Evolutionary conservation across 805 yeast genomes (phyloP).

Genomic region (Cyberlindnera xylosilytica): DNA sequence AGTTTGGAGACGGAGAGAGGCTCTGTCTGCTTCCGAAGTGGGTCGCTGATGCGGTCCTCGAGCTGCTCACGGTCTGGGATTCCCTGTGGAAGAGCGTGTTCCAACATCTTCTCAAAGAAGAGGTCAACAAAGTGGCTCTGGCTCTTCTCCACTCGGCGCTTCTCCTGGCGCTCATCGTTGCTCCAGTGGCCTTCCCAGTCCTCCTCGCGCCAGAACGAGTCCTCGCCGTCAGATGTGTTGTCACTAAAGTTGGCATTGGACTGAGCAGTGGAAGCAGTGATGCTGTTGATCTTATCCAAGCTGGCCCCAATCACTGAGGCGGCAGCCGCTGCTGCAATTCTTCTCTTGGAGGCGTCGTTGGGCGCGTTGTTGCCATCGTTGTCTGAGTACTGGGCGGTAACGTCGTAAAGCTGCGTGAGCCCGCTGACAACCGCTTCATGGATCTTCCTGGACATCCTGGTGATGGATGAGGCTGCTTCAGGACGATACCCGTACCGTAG

Average conservation of each 20-base stretch:
- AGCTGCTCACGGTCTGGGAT: conserved; percentile 46
- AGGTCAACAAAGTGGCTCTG: conserved; percentile 54
- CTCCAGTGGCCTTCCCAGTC: conserved; percentile 12
- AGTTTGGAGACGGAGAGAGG: conserved; percentile 55
- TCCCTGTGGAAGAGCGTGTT: conserved; percentile 47
- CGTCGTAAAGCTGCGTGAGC: conserved; percentile 14
- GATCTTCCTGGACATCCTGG: conserved; percentile 5
- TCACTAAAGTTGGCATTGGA: conserved; percentile 9
- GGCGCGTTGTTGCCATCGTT: conserved; percentile 8
- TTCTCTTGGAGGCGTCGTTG: conserved; percentile 22
- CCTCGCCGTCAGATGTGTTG: conserved; percentile 24
- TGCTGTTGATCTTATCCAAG: conserved; percentile 36
- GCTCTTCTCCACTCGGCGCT: conserved; percentile 15
- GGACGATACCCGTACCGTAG: too few species aligned
- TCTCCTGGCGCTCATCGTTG: conserved; percentile 4
- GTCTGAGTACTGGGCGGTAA: conserved; percentile 9
- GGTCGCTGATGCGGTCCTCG: conserved; percentile 41
- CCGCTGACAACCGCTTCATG: conserved; percentile 12
- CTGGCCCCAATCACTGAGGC: conserved; percentile 44
- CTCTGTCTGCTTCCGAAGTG: conserved; percentile 43
- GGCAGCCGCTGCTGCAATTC: conserved; percentile 39
- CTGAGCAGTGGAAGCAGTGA: too few species aligned
- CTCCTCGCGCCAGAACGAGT: conserved; percentile 21
- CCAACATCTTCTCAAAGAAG: conserved; percentile 49
- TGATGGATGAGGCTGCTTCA: neutral